A percentile compares a stretch with the other conserved stretches of the same genome.
These are phyloP conservation scores for Suhomyces guaymorum DNA, from an alignment of 1,139 yeast genomes.

Conservation along the genomic window DNA sequence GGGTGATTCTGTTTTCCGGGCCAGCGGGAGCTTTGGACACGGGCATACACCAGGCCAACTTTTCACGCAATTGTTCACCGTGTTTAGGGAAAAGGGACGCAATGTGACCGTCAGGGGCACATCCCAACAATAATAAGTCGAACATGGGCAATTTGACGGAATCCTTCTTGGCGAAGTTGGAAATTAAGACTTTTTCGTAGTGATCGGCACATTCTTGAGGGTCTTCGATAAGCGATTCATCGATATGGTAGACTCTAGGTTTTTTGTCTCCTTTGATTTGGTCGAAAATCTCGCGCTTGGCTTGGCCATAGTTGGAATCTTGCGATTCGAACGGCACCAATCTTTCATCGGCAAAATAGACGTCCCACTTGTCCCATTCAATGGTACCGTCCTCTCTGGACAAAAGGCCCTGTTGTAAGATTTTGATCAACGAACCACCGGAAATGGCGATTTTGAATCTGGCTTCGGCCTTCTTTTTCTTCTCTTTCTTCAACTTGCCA, in stretches of 20 bases:
- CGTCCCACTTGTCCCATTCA: constrained; percentile 83
- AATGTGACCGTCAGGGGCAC: constrained; percentile 98
- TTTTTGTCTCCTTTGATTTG: constrained; percentile 50
- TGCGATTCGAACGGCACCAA: constrained; percentile 65
- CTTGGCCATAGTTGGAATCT: constrained; percentile 88
- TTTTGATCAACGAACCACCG: constrained; percentile 90
- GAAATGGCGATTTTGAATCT: constrained; percentile 88
- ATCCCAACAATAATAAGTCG: constrained; percentile 85
- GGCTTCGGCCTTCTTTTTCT: constrained; percentile 50
- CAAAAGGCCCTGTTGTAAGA: constrained; percentile 80
- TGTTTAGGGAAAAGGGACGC: constrained; percentile 94
- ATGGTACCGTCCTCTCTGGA: constrained; percentile 61
- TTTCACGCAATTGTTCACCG: constrained; percentile 79
- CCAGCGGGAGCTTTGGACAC: constrained; percentile 92
- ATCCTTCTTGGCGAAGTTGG: constrained; percentile 94
- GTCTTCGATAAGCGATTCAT: constrained; percentile 72
- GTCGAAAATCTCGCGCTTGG: constrained; percentile 80
- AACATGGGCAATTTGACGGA: constrained; percentile 94
- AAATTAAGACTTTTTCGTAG: constrained; percentile 81
- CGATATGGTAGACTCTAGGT: constrained; percentile 82
- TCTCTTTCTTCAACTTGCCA: constrained; percentile 27
- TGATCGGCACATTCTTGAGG: constrained; percentile 94
- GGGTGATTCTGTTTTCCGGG: constrained; percentile 83
- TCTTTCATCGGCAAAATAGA: constrained; percentile 73
- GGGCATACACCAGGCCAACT: constrained; percentile 95